Evolutionary conservation across 1,284 basidiomycete species (phyloP), one percentile per base, ranked within the genome.

Genomic region (Marasmius tenuissimus): DNA sequence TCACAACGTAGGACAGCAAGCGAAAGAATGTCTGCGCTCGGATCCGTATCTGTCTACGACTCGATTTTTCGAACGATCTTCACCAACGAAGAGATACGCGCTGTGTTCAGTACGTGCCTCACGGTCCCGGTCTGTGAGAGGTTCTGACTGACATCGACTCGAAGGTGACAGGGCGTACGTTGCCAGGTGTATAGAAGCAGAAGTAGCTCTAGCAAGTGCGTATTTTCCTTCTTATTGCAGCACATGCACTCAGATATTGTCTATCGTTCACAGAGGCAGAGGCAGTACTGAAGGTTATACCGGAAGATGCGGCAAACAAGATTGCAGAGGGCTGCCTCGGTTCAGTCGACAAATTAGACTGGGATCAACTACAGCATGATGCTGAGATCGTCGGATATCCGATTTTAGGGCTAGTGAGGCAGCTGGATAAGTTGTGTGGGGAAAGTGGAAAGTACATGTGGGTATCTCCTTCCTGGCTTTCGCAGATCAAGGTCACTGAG

Each of bases 361-460:
- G 52, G 52, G 52, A 37, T 10, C 33, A 18, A 1, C 52, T 54
- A 35, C 52, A 54, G n/a, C 52, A 54, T 18, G 52, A 54, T 54
- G 52, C 34, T 37, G 52, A 54, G 18, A 54, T 54, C 12, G 52
- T 54, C 10, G 52, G 52, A 54, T 54, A 54, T 54, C 52, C 52
- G 1, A 54, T 54, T 35, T 18, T 54, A 18, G 52, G 52, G 16
- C 20, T 54, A 14, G 52, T 54, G 16, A 54, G 52, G 34, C 52
- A 54, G 35, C 34, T 54, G 52, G 52, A 54, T 37, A 54, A 54
- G 52, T n/a, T 54, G 52, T 54, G 52, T 37, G 52, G 52, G 20
- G 52, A 35, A 38, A 54, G 52, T 54, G 52, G 52, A 14, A 54
- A 54, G 16, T 54, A 54, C 16, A 54, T 54, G 52, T 54, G 20